phyloP scores from a whole-genome alignment of 78 protist genomes.

The Dictyostelium firmibasis region DNA sequence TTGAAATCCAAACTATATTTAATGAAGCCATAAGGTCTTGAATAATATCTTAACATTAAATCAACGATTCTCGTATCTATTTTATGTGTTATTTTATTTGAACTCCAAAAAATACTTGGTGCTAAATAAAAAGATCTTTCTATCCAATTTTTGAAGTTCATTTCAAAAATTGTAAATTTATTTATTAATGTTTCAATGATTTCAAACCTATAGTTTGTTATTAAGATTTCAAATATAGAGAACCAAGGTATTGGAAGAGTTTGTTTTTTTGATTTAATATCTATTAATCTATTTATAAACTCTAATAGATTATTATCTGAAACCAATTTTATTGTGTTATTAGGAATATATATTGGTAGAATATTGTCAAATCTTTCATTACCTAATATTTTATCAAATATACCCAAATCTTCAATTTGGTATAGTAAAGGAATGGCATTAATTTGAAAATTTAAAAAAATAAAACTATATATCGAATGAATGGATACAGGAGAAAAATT shows the following conservation, averaged over 20 bases:
- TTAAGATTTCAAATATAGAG: background rate
- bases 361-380: background rate
- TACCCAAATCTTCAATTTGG: background rate
- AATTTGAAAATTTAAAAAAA: background rate
- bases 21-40: background rate
- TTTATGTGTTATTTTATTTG: background rate
- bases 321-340: background rate
- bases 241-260: background rate
- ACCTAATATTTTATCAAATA: background rate
- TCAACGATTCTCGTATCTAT: background rate
- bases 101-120: background rate
- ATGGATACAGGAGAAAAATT: background rate
- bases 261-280: background rate
- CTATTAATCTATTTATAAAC: background rate
- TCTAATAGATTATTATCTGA: background rate
- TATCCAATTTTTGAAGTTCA: background rate
- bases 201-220: background rate
- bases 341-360: background rate
- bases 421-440: background rate
- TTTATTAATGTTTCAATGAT: background rate
- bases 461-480: background rate
- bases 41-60: background rate
- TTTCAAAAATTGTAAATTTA: background rate
- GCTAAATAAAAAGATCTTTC: background rate
- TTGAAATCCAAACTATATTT: background rate